Percentiles rank a stretch among this genome's conserved stretches.
These are phyloP conservation scores for Lepidopterella palustris DNA, from an alignment of 495 filamentous ascomycete species.

Conservation along the genomic window DNA sequence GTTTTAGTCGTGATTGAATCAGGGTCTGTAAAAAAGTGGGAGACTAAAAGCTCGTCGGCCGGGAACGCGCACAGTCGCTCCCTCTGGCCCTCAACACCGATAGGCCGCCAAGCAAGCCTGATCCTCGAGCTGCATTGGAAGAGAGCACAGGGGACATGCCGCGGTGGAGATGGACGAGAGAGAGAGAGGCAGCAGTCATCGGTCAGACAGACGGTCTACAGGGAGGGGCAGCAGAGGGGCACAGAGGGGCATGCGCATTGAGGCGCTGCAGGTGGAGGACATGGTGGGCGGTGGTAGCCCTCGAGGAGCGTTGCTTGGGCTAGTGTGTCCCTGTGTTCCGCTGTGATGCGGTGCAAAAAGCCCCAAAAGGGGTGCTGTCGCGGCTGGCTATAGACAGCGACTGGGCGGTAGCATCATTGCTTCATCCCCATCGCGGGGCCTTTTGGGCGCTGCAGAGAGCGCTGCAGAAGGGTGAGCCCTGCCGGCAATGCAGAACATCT, in stretches of 20 bases:
- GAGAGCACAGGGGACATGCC: neutral
- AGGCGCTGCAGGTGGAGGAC: too few species aligned
- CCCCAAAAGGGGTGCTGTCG: too few species aligned
- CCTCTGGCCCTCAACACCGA: conserved; percentile 5
- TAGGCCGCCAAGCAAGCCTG: conserved; percentile 20
- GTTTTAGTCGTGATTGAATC: conserved; percentile 19
- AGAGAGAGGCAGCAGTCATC: neutral
- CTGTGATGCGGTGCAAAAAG: too few species aligned
- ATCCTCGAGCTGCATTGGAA: neutral
- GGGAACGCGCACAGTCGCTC: conserved; percentile 10
- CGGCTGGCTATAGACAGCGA: too few species aligned
- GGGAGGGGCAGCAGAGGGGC: too few species aligned
- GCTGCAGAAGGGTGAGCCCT: neutral
- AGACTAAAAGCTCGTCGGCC: conserved; percentile 19
- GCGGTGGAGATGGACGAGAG: neutral
- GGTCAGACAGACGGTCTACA: too few species aligned
- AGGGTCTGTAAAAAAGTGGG: conserved; percentile 28
- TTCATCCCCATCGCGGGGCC: neutral
- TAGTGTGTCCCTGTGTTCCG: too few species aligned
- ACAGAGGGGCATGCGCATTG: too few species aligned
- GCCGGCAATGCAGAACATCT: neutral
- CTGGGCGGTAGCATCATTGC: too few species aligned
- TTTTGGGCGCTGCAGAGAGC: neutral
- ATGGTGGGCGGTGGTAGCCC: too few species aligned
- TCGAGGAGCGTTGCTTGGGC: too few species aligned